Percentiles rank a stretch among this genome's conserved stretches.
phyloP scores from a whole-genome alignment of 2,329 filamentous ascomycete species.

The Helotiales sp. region DNA sequence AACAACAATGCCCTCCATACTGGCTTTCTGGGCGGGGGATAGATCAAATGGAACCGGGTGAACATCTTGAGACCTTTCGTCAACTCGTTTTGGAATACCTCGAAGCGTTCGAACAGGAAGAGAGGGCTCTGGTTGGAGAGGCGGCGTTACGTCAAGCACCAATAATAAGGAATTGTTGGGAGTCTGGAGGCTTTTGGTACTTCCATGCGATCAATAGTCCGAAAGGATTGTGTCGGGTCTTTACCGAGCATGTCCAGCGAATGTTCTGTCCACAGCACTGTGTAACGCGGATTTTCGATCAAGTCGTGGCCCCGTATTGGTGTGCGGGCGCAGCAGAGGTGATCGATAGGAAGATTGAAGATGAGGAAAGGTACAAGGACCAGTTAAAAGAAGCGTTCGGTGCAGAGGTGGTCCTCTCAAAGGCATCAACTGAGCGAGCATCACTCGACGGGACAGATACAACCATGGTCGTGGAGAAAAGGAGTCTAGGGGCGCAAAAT shows the following conservation, averaged over 20 bases:
- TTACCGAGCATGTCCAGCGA: not conserved
- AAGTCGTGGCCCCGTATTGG: not conserved
- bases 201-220: not conserved
- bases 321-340: not conserved
- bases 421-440: too few relatives aligned
- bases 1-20: not conserved
- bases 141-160: not conserved
- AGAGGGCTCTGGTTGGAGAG: not conserved
- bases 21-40: not conserved
- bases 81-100: not conserved
- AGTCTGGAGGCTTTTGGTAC: too few relatives aligned
- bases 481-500: too few relatives aligned
- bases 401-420: too few relatives aligned
- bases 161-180: not conserved
- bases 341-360: not conserved
- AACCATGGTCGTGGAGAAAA: too few relatives aligned
- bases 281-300: not conserved
- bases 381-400: not conserved
- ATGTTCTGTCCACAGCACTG: not conserved
- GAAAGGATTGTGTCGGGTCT: not conserved
- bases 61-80: not conserved
- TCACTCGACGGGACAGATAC: too few relatives aligned
- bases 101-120: not conserved
- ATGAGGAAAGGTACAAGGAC: conserved; percentile 3
- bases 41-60: conserved; percentile 2